These are phyloP conservation scores for Porodaedalea pini DNA, from an alignment of 1,284 basidiomycete genomes.

Conservation along the genomic window DNA sequence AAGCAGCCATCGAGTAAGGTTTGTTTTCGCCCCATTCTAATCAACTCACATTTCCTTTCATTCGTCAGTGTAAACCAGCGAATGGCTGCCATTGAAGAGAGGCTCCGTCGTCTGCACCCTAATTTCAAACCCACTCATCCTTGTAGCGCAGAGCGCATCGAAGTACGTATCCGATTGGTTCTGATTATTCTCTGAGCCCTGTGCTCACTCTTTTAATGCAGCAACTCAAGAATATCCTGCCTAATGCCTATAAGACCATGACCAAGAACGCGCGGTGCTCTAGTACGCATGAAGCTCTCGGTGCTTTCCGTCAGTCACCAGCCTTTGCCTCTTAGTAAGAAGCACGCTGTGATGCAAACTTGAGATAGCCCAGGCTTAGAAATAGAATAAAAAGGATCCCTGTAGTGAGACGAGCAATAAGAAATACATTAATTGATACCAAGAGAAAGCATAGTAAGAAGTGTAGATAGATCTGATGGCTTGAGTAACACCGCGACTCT, in stretches of 20 bases:
- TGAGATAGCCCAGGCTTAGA: too few relatives aligned
- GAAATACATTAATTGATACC: too few relatives aligned
- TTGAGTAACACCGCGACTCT: too few relatives aligned
- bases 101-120: neutral
- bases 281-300: neutral
- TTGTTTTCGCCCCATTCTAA: neutral
- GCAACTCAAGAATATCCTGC: conserved; percentile 2
- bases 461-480: too few relatives aligned
- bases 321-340: too few relatives aligned
- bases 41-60: conserved; percentile 45
- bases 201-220: neutral
- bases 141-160: conserved; percentile 4
- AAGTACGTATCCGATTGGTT: neutral
- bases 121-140: conserved; percentile 7
- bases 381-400: too few relatives aligned
- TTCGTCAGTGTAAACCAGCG: conserved; percentile 43
- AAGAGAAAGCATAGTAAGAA: too few relatives aligned
- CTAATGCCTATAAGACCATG: neutral
- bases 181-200: too few relatives aligned
- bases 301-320: too few relatives aligned
- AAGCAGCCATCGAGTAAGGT: conserved; percentile 65
- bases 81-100: conserved; percentile 1
- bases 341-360: too few relatives aligned
- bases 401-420: too few relatives aligned
- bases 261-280: neutral